Percentiles rank a stretch among this genome's conserved stretches.
phyloP scores from a whole-genome alignment of 2,329 filamentous ascomycete genomes.

The Microdochium trichocladiopsis region DNA sequence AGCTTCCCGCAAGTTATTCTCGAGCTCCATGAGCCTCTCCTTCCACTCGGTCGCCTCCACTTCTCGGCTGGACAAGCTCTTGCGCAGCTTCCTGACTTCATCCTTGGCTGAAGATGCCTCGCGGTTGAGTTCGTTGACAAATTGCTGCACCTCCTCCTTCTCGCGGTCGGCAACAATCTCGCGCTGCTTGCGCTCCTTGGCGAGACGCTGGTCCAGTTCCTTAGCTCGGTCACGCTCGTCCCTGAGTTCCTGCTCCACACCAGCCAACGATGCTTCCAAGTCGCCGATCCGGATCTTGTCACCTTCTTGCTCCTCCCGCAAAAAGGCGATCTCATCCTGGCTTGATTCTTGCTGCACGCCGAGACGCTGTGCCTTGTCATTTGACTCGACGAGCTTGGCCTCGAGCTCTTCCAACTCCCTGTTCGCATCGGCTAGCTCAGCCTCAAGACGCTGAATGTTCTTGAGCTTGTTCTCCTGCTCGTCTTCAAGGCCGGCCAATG shows the following conservation, averaged over 20 bases:
- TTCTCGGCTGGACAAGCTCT: slow-evolving; percentile 75
- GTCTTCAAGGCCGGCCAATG: slow-evolving; percentile 80
- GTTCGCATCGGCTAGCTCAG: slow-evolving; percentile 76
- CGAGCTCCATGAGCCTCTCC: slow-evolving; percentile 81
- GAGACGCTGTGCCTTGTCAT: slow-evolving; percentile 80
- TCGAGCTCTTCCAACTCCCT: slow-evolving; percentile 82
- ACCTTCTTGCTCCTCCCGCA: slow-evolving; percentile 91
- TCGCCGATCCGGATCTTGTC: slow-evolving; percentile 98
- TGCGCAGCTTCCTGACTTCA: slow-evolving; percentile 73
- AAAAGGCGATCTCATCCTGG: slow-evolving; percentile 87
- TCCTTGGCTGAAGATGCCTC: slow-evolving; percentile 80
- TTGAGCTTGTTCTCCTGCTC: slow-evolving; percentile 74
- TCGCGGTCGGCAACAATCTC: slow-evolving; percentile 82
- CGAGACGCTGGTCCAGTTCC: slow-evolving; percentile 68
- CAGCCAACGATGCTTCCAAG: slow-evolving; percentile 75
- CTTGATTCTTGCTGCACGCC: slow-evolving; percentile 88
- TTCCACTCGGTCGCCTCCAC: slow-evolving; percentile 89
- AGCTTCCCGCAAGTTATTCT: slow-evolving; percentile 79
- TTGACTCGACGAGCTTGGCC: slow-evolving; percentile 74
- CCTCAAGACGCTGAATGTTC: slow-evolving; percentile 75
- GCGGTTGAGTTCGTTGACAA: slow-evolving; percentile 86
- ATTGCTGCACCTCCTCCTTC: slow-evolving; percentile 90
- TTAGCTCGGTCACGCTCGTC: slow-evolving; percentile 74
- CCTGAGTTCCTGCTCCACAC: slow-evolving; percentile 69
- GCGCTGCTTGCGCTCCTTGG: slow-evolving; percentile 75